Conservation (phyloP, 1,284 basidiomycete genomes). For the Athelia psychrophila region DNA sequence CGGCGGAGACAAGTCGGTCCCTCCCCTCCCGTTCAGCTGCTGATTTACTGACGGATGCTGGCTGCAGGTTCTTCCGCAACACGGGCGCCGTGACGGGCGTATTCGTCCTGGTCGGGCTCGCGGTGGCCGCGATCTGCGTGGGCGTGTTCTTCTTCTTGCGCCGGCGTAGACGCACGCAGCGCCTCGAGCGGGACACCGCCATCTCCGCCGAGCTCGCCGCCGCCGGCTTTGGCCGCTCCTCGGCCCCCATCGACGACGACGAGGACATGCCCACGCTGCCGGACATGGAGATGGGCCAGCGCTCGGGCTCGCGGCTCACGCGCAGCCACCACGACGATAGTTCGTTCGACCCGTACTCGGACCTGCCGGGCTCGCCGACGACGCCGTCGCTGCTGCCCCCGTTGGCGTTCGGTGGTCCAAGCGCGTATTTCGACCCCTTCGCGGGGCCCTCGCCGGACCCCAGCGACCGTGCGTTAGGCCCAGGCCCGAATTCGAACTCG, state of each 20-base stretch:
- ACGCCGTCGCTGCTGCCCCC: slow-evolving; percentile 1
- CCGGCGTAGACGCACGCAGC: slow-evolving; percentile 53
- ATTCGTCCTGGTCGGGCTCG: slow-evolving; percentile 73
- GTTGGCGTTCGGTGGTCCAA: slow-evolving; percentile 18
- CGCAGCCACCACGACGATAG: slow-evolving; percentile 12
- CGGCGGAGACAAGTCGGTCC: slow-evolving; percentile 44
- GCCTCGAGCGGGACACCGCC: slow-evolving; percentile 63
- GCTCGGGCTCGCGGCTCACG: slow-evolving; percentile 13
- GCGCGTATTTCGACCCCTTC: slow-evolving; percentile 51
- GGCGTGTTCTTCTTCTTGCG: slow-evolving; percentile 71
- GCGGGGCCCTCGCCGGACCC: slow-evolving; percentile 34
- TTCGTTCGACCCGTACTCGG: slow-evolving; percentile 28
- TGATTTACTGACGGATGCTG: slow-evolving; percentile 7
- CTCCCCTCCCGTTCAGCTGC: neutral
- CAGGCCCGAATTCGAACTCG: slow-evolving; percentile 31
- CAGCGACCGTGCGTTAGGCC: slow-evolving; percentile 44
- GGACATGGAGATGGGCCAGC: slow-evolving; percentile 29
- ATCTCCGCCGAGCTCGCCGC: slow-evolving; percentile 69
- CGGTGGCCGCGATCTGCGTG: slow-evolving; percentile 63
- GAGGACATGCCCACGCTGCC: slow-evolving; percentile 37
- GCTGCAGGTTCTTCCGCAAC: slow-evolving; percentile 65
- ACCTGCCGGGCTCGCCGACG: slow-evolving; percentile 29
- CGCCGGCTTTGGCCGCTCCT: slow-evolving; percentile 52
- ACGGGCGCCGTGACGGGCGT: slow-evolving; percentile 76
- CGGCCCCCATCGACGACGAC: slow-evolving; percentile 62